Percentiles rank a stretch among this genome's conserved stretches.
Conservation (phyloP, 768 basidiomycete species). For the Collybia mongolica region DNA sequence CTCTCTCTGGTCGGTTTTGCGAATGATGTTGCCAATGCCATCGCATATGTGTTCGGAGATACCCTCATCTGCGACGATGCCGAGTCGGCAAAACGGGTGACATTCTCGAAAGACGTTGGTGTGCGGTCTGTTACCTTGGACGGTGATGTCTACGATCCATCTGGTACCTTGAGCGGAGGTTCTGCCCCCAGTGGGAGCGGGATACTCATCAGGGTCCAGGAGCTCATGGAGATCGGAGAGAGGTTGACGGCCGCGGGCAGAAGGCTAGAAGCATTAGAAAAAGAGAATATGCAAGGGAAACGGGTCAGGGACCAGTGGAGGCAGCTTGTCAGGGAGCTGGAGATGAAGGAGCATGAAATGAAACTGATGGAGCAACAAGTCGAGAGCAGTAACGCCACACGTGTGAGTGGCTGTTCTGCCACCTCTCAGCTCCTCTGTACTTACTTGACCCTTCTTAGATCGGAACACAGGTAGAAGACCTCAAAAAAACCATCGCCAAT, state of each 20-base stretch:
- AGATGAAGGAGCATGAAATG: slow-evolving; percentile 89
- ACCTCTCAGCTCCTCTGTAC: neutral
- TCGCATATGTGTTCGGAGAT: slow-evolving; percentile 92
- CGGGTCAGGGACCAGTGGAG: slow-evolving; percentile 63
- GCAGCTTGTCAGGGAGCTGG: slow-evolving; percentile 61
- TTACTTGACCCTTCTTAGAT: slow-evolving; percentile 46
- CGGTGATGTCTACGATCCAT: slow-evolving; percentile 96
- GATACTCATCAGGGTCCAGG: slow-evolving; percentile 79
- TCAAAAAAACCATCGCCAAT: slow-evolving; percentile 61
- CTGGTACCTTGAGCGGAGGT: slow-evolving; percentile 91
- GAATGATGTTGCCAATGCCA: slow-evolving; percentile 80
- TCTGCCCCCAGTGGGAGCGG: slow-evolving; percentile 77
- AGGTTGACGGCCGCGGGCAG: slow-evolving; percentile 49
- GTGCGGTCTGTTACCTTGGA: slow-evolving; percentile 89
- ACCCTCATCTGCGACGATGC: slow-evolving; percentile 91
- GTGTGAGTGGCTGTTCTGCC: slow-evolving; percentile 48
- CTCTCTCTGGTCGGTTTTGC: slow-evolving; percentile 87
- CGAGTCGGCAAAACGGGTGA: slow-evolving; percentile 82
- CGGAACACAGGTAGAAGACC: slow-evolving; percentile 72
- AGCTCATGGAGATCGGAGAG: slow-evolving; percentile 67
- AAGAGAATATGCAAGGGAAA: slow-evolving; percentile 50
- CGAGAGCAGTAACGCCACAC: slow-evolving; percentile 83
- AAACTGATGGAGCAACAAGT: slow-evolving; percentile 81
- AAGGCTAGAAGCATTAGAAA: slow-evolving; percentile 50
- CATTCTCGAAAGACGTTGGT: slow-evolving; percentile 67